These are phyloP conservation scores for Boletus pseudopeckii DNA, from an alignment of 768 basidiomycete genomes.

Conservation along the genomic window DNA sequence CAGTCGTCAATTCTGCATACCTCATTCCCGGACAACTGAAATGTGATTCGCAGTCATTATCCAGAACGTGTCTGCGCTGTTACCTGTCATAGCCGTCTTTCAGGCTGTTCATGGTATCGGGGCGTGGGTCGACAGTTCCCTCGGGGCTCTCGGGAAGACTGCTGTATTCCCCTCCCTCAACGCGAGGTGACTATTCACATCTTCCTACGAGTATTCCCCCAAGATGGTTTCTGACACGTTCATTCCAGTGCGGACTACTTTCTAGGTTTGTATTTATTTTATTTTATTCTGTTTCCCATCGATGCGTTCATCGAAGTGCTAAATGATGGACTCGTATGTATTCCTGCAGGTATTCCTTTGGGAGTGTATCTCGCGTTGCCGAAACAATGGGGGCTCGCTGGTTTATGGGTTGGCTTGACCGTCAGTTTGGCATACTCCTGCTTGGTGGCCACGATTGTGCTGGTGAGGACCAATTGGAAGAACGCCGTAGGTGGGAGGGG, in stretches of 20 bases:
- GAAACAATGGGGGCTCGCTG: conserved; percentile 23
- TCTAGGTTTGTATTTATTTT: conserved; percentile 29
- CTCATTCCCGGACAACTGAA: not conserved
- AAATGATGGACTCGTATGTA: not conserved
- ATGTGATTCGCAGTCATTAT: conserved; percentile 36
- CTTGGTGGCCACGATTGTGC: conserved; percentile 16
- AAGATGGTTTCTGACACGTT: not conserved
- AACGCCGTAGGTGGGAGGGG: not conserved
- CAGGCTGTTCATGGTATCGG: conserved; percentile 23
- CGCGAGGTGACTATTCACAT: conserved; percentile 14
- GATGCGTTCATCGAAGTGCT: not conserved
- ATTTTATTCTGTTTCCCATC: not conserved
- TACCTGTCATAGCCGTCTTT: conserved; percentile 42
- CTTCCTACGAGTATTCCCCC: too few species aligned
- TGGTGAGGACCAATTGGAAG: conserved; percentile 20
- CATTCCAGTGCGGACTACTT: conserved; percentile 17
- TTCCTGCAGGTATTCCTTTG: conserved; percentile 32
- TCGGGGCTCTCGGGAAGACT: conserved; percentile 20
- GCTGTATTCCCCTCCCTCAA: conserved; percentile 22
- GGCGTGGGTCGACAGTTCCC: conserved; percentile 16
- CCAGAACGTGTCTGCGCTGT: conserved; percentile 43
- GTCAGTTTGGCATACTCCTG: conserved; percentile 21
- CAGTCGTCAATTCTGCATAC: not conserved
- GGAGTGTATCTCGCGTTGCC: conserved; percentile 22
- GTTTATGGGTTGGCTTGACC: conserved; percentile 23